Conservation (phyloP, 495 filamentous ascomycete genomes). For the Aspergillus cristatus region DNA sequence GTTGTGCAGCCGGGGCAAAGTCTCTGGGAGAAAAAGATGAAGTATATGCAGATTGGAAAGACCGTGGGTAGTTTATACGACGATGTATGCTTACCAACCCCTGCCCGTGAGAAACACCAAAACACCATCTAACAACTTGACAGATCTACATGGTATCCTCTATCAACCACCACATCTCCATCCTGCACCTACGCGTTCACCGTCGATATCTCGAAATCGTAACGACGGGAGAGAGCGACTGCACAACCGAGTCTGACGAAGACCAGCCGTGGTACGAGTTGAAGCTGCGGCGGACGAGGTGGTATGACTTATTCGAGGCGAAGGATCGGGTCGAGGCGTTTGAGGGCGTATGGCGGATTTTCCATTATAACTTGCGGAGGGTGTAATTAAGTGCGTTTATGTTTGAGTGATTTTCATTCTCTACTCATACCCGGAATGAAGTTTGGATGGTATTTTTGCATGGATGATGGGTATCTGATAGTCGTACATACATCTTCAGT, state of each 20-base stretch:
- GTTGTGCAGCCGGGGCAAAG: constrained; percentile 53
- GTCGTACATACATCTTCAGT: no score
- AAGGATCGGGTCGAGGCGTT: constrained; percentile 64
- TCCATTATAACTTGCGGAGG: constrained; percentile 59
- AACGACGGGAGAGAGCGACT: constrained; percentile 22
- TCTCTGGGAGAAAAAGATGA: constrained; percentile 70
- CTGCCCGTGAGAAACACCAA: no score
- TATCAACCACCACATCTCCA: constrained; percentile 72
- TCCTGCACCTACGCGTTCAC: constrained; percentile 68
- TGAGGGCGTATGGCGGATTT: constrained; percentile 64
- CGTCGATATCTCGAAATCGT: constrained; percentile 50
- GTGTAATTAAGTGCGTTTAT: constrained; percentile 2
- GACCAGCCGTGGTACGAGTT: constrained; percentile 56
- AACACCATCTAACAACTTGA: constrained; percentile 3
- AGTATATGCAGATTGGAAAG: constrained; percentile 66
- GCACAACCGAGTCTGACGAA: constrained; percentile 29
- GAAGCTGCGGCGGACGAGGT: constrained; percentile 58
- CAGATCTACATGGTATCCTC: constrained; percentile 77
- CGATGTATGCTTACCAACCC: constrained; percentile 43
- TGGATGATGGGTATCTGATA: no score
- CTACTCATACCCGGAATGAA: no score
- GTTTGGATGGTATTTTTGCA: no score
- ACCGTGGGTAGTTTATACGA: constrained; percentile 38
- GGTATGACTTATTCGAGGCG: constrained; percentile 66
- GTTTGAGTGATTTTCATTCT: background rate